phyloP scores from a whole-genome alignment of 495 filamentous ascomycete species.

The Podospora comata region DNA sequence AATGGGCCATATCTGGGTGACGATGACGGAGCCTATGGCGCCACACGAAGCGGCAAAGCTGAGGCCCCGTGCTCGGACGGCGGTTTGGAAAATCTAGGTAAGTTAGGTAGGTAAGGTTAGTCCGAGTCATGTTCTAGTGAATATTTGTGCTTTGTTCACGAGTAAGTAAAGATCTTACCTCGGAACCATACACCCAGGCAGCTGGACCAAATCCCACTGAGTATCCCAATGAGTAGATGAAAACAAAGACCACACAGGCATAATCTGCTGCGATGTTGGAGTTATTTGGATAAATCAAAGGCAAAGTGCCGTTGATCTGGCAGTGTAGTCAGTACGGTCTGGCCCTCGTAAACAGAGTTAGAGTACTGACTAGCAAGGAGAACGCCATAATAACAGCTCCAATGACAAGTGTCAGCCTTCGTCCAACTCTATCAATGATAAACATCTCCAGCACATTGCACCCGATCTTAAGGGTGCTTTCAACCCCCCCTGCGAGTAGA shows the following conservation, averaged over 20 bases:
- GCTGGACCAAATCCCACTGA: slow-evolving; percentile 56
- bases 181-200: slow-evolving; percentile 57
- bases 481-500: slow-evolving; percentile 49
- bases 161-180: slow-evolving; percentile 35
- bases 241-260: slow-evolving; percentile 54
- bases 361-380: slow-evolving; percentile 41
- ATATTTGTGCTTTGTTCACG: neutral
- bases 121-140: neutral
- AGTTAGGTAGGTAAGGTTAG: neutral
- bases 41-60: slow-evolving; percentile 50
- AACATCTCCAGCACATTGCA: slow-evolving; percentile 50
- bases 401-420: slow-evolving; percentile 41
- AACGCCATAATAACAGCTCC: slow-evolving; percentile 48
- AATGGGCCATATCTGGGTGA: slow-evolving; percentile 52
- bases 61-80: slow-evolving; percentile 49
- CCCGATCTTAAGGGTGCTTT: slow-evolving; percentile 51
- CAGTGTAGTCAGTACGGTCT: neutral
- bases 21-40: slow-evolving; percentile 50
- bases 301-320: slow-evolving; percentile 53
- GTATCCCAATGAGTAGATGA: slow-evolving; percentile 56
- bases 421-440: slow-evolving; percentile 48
- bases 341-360: neutral
- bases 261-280: slow-evolving; percentile 48
- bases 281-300: slow-evolving; percentile 50
- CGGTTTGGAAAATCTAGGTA: slow-evolving; percentile 50